These are phyloP conservation scores for Blastobotrys peoriensis DNA, from an alignment of 805 yeast genomes.

Conservation along the genomic window DNA sequence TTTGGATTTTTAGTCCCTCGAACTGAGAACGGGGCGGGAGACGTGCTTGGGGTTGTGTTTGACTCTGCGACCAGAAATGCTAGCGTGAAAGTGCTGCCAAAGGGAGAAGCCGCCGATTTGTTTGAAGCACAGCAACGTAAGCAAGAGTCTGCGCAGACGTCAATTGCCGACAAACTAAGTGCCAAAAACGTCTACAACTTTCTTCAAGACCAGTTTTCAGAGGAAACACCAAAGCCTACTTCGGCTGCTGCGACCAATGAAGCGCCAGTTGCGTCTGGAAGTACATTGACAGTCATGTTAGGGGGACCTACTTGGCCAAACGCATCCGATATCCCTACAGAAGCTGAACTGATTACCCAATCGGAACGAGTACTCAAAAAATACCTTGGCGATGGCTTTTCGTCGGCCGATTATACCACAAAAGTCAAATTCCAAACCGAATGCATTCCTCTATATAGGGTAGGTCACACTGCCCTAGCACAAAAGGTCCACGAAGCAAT, in stretches of 20 bases:
- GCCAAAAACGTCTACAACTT: neutral
- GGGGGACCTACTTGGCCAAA: slow-evolving; percentile 65
- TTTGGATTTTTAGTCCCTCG: slow-evolving; percentile 87
- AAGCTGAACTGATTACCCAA: slow-evolving; percentile 23
- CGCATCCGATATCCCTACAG: slow-evolving; percentile 25
- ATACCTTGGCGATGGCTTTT: slow-evolving; percentile 35
- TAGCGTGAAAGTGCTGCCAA: slow-evolving; percentile 25
- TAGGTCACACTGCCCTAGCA: slow-evolving; percentile 54
- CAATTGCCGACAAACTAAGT: neutral
- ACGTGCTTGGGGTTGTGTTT: slow-evolving; percentile 78
- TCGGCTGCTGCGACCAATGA: neutral
- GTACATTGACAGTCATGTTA: slow-evolving; percentile 81
- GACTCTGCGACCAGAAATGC: slow-evolving; percentile 79
- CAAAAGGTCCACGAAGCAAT: slow-evolving; percentile 32
- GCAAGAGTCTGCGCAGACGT: neutral
- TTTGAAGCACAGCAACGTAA: neutral
- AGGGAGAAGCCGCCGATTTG: slow-evolving; percentile 17
- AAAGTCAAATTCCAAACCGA: slow-evolving; percentile 40
- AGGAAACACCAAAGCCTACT: neutral
- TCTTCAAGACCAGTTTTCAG: slow-evolving; percentile 1
- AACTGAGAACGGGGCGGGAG: slow-evolving; percentile 42
- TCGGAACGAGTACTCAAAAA: slow-evolving; percentile 37
- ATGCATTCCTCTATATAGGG: slow-evolving; percentile 75
- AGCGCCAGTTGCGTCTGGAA: slow-evolving; percentile 34
- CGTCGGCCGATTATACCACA: slow-evolving; percentile 27